These are phyloP conservation scores for Bonia amplexicaulis DNA, from an alignment of 176 grass and related monocot genomes.

Conservation along the genomic window DNA sequence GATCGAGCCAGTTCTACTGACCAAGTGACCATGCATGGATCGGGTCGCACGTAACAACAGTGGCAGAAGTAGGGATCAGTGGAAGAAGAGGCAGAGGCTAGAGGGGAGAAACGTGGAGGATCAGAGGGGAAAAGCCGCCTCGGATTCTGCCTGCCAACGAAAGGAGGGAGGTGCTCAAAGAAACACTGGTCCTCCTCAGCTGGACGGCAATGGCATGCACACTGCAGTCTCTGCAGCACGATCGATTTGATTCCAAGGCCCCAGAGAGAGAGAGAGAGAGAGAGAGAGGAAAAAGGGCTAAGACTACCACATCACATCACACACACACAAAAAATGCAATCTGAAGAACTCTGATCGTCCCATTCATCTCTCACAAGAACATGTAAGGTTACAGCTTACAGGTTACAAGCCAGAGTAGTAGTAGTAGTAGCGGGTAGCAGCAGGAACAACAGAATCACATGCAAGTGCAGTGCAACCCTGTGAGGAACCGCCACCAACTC, in stretches of 20 bases:
- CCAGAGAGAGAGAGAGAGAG: background rate
- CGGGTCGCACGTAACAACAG: background rate
- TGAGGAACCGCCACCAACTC: background rate
- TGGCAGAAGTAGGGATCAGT: background rate
- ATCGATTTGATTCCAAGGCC: background rate
- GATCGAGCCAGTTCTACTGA: background rate
- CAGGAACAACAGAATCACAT: background rate
- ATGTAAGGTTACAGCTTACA: background rate
- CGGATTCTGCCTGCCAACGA: conserved; percentile 11
- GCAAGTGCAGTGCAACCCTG: background rate
- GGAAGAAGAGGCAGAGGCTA: background rate
- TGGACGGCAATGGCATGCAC: background rate
- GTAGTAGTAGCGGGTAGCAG: background rate
- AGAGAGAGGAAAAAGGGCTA: background rate
- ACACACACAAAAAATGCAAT: background rate
- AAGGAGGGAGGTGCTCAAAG: background rate
- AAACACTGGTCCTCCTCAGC: background rate
- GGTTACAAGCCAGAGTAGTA: background rate
- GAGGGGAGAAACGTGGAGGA: background rate
- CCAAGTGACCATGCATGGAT: background rate
- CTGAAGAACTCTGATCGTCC: background rate
- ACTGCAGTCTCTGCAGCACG: background rate
- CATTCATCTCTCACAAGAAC: background rate
- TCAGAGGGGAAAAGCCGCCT: conserved; percentile 13
- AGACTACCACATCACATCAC: background rate